These are phyloP conservation scores for Alternaria atra DNA, from an alignment of 2,329 filamentous ascomycete genomes.

Conservation along the genomic window DNA sequence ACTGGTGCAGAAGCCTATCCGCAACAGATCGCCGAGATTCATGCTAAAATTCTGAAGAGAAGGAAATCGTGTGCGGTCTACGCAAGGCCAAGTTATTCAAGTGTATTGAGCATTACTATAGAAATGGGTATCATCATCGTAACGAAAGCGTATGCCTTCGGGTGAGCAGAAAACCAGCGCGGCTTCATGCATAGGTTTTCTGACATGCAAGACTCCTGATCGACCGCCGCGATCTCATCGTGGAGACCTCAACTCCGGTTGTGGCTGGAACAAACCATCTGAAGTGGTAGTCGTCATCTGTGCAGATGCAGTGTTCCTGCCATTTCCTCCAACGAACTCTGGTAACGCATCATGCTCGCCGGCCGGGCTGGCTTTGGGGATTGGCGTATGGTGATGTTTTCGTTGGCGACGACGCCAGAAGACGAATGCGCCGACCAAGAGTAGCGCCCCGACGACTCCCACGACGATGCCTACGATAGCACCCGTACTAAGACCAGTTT, in stretches of 20 bases:
- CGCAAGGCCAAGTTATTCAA: neutral
- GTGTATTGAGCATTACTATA: neutral
- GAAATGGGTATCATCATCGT: neutral
- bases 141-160: neutral
- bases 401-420: constrained; percentile 1
- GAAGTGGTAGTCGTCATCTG: neutral
- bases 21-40: neutral
- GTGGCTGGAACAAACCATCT: constrained; percentile 1
- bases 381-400: neutral
- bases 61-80: neutral
- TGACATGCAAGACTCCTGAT: neutral
- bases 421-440: neutral
- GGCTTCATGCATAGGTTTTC: neutral
- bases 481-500: neutral
- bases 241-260: neutral
- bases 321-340: neutral
- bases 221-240: neutral
- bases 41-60: neutral
- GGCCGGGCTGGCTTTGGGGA: neutral
- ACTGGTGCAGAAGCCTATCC: neutral
- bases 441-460: neutral
- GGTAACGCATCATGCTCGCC: neutral
- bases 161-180: neutral
- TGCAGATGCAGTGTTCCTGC: neutral
- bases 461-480: constrained; percentile 1